Conservation (phyloP, 2,329 filamentous ascomycete genomes). For the Phyllosticta capitalensis region DNA sequence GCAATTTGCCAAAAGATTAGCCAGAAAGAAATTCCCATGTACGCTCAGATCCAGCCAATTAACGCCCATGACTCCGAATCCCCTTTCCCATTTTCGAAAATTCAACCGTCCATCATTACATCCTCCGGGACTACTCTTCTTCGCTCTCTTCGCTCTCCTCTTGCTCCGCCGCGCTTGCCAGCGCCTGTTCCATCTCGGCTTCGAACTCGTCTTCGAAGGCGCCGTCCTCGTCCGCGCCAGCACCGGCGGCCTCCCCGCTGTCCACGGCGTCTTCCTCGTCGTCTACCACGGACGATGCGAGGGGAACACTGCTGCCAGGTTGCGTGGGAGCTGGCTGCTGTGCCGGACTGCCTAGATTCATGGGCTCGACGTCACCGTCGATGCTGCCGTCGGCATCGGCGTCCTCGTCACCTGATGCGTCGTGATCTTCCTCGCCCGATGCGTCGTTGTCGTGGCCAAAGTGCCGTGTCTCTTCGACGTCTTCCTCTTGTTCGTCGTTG, state of each 20-base stretch:
- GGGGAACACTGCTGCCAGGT: neutral
- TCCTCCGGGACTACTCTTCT: constrained; percentile 30
- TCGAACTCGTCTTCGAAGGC: constrained; percentile 32
- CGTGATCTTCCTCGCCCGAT: constrained; percentile 12
- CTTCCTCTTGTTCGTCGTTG: constrained; percentile 19
- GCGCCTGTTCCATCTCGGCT: constrained; percentile 32
- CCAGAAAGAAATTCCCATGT: neutral
- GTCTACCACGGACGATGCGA: neutral
- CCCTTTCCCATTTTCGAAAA: neutral
- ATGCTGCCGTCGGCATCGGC: constrained; percentile 22
- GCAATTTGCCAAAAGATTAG: neutral
- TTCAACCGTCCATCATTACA: neutral
- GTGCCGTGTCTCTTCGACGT: constrained; percentile 22
- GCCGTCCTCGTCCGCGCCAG: constrained; percentile 20
- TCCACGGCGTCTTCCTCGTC: constrained; percentile 18
- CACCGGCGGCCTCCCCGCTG: constrained; percentile 28
- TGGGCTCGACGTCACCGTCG: constrained; percentile 24
- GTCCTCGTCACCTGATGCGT: constrained; percentile 14
- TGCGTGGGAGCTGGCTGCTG: neutral
- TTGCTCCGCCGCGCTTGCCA: constrained; percentile 19
- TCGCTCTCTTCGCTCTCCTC: constrained; percentile 32
- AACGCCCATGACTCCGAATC: too few relatives aligned
- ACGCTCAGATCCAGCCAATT: too few relatives aligned
- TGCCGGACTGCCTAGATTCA: constrained; percentile 26
- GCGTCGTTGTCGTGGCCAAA: constrained; percentile 23